Percentiles rank a stretch among this genome's conserved stretches.
These are phyloP conservation scores for Cucurbita argyrosperma DNA, from an alignment of 306 rosid genomes.

Conservation along the genomic window DNA sequence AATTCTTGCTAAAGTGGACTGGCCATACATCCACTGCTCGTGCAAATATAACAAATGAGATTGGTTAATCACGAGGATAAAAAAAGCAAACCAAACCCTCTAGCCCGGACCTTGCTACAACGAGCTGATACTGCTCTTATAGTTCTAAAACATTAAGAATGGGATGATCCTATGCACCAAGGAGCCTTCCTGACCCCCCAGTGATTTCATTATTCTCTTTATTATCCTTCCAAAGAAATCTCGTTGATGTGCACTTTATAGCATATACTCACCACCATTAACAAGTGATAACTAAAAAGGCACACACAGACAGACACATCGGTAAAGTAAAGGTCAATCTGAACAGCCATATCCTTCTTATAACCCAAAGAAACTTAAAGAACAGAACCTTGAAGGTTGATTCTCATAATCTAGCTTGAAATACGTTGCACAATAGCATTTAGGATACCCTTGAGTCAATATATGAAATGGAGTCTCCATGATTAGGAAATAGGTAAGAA, in stretches of 20 bases:
- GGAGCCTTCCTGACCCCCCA: not conserved
- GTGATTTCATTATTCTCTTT: not conserved
- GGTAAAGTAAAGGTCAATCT: not conserved
- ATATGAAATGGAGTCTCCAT: slow-evolving; percentile 28
- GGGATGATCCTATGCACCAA: not conserved
- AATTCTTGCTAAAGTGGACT: not conserved
- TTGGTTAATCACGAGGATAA: not conserved
- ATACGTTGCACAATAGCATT: slow-evolving; percentile 18
- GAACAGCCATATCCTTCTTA: not conserved
- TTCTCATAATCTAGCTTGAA: slow-evolving; percentile 15
- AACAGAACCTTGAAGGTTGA: slow-evolving; percentile 13
- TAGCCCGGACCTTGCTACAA: not conserved
- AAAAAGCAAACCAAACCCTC: not conserved
- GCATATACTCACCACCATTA: not conserved
- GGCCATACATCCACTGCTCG: not conserved
- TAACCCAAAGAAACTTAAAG: slow-evolving; percentile 4
- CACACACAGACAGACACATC: not conserved
- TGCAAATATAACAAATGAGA: not conserved
- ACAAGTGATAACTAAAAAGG: not conserved
- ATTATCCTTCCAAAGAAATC: not conserved
- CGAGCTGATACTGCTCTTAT: not conserved
- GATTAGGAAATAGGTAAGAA: slow-evolving; percentile 33
- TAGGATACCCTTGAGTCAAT: slow-evolving; percentile 25
- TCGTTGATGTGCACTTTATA: not conserved
- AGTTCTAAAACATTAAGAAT: not conserved